phyloP scores from a whole-genome alignment of 441 rosid genomes.

The Aleurites moluccanus region DNA sequence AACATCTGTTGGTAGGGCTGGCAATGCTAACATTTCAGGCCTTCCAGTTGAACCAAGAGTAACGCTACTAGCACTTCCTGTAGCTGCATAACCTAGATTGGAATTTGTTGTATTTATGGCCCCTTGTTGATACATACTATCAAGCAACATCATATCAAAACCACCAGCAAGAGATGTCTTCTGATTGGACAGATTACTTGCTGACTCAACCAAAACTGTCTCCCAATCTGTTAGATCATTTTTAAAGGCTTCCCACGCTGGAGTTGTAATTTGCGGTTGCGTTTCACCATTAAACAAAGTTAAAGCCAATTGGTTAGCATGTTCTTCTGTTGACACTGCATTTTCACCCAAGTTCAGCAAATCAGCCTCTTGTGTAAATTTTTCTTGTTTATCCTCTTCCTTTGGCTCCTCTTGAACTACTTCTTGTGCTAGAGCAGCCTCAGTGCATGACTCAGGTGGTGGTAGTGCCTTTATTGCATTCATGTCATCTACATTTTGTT shows the following conservation, averaged over 20 bases:
- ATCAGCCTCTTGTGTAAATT: slow-evolving; percentile 41
- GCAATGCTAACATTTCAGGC: slow-evolving; percentile 53
- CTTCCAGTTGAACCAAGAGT: slow-evolving; percentile 50
- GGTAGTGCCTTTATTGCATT: slow-evolving; percentile 60
- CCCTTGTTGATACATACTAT: slow-evolving; percentile 66
- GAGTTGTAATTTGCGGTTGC: slow-evolving; percentile 15
- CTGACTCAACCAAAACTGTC: slow-evolving; percentile 65
- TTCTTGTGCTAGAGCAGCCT: slow-evolving; percentile 25
- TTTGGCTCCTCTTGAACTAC: slow-evolving; percentile 26
- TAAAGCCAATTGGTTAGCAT: slow-evolving; percentile 52
- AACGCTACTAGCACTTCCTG: slow-evolving; percentile 59
- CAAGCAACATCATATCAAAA: slow-evolving; percentile 52
- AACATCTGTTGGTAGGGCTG: slow-evolving; percentile 40
- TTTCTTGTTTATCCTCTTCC: slow-evolving; percentile 26
- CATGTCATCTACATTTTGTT: slow-evolving; percentile 42
- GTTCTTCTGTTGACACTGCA: slow-evolving; percentile 36
- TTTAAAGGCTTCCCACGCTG: slow-evolving; percentile 67
- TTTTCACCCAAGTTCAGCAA: slow-evolving; percentile 58
- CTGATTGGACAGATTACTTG: slow-evolving; percentile 46
- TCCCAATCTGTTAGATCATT: slow-evolving; percentile 72
- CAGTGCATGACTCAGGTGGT: slow-evolving; percentile 41
- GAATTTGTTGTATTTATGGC: slow-evolving; percentile 29
- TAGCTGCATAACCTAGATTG: slow-evolving; percentile 20
- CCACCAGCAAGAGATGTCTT: slow-evolving; percentile 47
- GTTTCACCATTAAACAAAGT: slow-evolving; percentile 58